Conservation (phyloP, 768 basidiomycete genomes). For the Amanita muscaria region DNA sequence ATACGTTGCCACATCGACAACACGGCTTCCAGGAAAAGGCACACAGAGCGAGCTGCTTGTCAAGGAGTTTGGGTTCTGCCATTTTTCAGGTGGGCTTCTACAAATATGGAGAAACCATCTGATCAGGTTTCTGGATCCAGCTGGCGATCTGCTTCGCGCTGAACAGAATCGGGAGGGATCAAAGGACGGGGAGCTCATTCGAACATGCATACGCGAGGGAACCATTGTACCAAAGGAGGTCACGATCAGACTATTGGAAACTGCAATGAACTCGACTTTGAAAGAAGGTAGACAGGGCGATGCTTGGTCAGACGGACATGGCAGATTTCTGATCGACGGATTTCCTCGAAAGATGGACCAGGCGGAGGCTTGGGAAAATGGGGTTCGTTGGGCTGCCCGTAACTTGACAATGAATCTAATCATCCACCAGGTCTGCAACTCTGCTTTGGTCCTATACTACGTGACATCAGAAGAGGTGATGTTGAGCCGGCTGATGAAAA, state of each 20-base stretch:
- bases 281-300: conserved; percentile 30
- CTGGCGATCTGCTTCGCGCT: conserved; percentile 94
- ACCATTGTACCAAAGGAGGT: conserved; percentile 95
- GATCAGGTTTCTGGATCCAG: conserved; percentile 28
- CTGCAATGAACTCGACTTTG: conserved; percentile 72
- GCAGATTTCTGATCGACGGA: conserved; percentile 92
- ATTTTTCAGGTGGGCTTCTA: conserved; percentile 70
- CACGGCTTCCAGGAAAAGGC: conserved; percentile 98
- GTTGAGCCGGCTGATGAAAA: conserved; percentile 75
- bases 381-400: conserved; percentile 32
- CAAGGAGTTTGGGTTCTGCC: conserved; percentile 77
- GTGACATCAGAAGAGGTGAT: conserved; percentile 83
- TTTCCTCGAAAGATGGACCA: conserved; percentile 99
- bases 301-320: conserved; percentile 63
- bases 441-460: conserved; percentile 79
- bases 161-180: conserved; percentile 88
- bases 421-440: conserved; percentile 59
- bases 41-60: conserved; percentile 89
- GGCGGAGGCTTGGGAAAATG: conserved; percentile 81
- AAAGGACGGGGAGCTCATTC: conserved; percentile 76
- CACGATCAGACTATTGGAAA: conserved; percentile 90
- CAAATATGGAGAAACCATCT: not conserved
- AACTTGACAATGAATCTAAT: not conserved
- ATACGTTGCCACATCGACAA: no score
- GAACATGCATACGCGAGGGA: conserved; percentile 82